Base-by-base conservation (phyloP, 305 asterid species). In the Petunia hybrid region DNA sequence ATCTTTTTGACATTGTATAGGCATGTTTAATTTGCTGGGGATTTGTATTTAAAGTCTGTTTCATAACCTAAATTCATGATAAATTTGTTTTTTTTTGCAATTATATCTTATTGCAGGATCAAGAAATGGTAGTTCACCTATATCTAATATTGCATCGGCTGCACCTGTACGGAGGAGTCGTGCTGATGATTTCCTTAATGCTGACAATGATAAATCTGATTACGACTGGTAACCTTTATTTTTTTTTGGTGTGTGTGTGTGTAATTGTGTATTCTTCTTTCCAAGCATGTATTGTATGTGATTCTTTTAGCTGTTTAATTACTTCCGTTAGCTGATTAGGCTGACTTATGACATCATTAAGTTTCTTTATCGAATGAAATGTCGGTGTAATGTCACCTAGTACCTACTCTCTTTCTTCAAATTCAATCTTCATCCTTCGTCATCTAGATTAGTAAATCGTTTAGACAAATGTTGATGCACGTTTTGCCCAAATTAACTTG, bases 121-220 rank as follows among this genome's bases (percentile, higher is more conserved):
- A 60, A 88, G 80, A 69, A 64, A 83, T 69, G 97, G 95, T 64
- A 83, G 87, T 83, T 92, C 97, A 66, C 97, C 93, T 41, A 60
- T 89, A 76, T 93, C 91, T 84, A 89, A 88, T 82, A 77, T 91
- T 85, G 64, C 90, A 56, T 75, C 97, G 7, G 92, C 89, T 68
- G 80, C 88, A 82, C 75, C 90, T 8, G 84, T 86, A 45, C 91
- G 94, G 69, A 96, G 88, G 93, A 89, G 90, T 82, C 97, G 90
- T 55, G 86, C 97, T 38, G 99, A 92, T 40, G 98, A 96, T 83
- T 91, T 96, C 84, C 98, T 96, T 88, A 92, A 90, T 85, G 91
- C 98, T 38, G 98, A 94, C 86, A 93, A 89, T 82, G 98, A 94
- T 88, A 96, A 94, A 87, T 93, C 95, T 82, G 99, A 96, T 87